Percentiles rank a stretch among this genome's conserved stretches.
Evolutionary conservation across 2,329 filamentous ascomycete species (phyloP).

Genomic region (Colletotrichum trifolii): DNA sequence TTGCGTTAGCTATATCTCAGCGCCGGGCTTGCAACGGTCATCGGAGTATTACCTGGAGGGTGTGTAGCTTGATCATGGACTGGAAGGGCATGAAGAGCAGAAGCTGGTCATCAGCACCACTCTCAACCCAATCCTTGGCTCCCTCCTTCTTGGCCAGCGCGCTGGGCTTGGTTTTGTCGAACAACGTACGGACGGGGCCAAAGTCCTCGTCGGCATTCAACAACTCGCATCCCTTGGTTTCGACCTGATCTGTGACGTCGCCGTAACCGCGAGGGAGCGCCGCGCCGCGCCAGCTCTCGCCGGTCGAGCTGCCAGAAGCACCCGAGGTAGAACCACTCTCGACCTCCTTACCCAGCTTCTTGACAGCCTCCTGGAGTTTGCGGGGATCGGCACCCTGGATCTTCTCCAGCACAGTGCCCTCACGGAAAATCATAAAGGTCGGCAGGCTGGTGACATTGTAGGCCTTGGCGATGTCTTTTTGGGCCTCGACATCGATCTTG

Average conservation of each 20-base stretch:
- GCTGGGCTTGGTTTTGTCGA: conserved; percentile 76
- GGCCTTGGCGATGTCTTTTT: conserved; percentile 77
- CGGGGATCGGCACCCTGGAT: conserved; percentile 79
- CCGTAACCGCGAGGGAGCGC: conserved; percentile 81
- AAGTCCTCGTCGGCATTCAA: conserved; percentile 86
- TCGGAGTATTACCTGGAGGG: conserved; percentile 66
- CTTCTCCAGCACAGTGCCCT: conserved; percentile 73
- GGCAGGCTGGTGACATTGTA: conserved; percentile 84
- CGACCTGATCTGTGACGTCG: conserved; percentile 86
- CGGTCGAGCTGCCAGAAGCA: conserved; percentile 55
- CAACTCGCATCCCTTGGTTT: conserved; percentile 83
- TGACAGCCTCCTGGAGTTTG: conserved; percentile 76
- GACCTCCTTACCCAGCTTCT: conserved; percentile 77
- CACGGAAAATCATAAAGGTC: conserved; percentile 90
- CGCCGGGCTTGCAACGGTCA: too few relatives aligned
- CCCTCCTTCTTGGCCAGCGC: conserved; percentile 67
- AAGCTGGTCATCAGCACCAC: conserved; percentile 95
- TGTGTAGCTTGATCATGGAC: conserved; percentile 88
- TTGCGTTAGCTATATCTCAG: conserved; percentile 6
- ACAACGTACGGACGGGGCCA: conserved; percentile 78
- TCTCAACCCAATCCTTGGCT: conserved; percentile 88
- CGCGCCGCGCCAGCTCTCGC: conserved; percentile 76
- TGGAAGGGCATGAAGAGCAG: conserved; percentile 94
- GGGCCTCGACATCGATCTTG: conserved; percentile 86
- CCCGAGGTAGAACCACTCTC: conserved; percentile 46